Base-by-base conservation (phyloP, 129 eudicot species). In the Lonicera japonica region DNA sequence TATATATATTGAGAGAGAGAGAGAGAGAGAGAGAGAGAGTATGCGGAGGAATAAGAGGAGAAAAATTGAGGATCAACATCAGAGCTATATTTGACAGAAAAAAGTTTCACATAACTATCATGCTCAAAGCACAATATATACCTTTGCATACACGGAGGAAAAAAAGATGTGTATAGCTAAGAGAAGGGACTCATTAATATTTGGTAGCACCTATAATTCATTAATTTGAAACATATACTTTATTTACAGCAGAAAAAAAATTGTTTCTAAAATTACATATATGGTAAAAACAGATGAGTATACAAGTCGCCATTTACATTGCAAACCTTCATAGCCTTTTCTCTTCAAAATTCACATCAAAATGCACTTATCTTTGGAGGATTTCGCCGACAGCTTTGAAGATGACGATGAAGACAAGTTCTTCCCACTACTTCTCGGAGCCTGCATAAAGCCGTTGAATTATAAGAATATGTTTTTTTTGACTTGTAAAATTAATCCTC, bases 311-410 rank as follows among this genome's bases (percentile, higher is more conserved):
- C 75, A 85, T 75, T 74, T 73, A 78, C 87, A 77, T 23, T 21
- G 50, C 63, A 29, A 56, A 59, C 63, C 67, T 60, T 23, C 66
- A 17, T 38, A 23, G 13, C 10, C 1, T 29, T 29, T 29, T 16
- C 60, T 4, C 61, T 41, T 19, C 23, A 57, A 38, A 38, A 22
- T 60, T 87, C 78, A 88, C 96, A 88, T 88, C 29, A 84, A 70
- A 54, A 3, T 66, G 48, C 96, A 90, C 73, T 77, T 89, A 0
- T 89, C 95, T 76, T 83, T 90, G 0, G 95, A 68, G 54, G 86
- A 25, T 45, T 86, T 90, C 20, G 86, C 58, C 5, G 80, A 91
- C 55, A 77, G 89, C 80, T 76, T 82, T 21, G 80, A 66, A 16
- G 91, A 65, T 39, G 91, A 65, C 25, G 83, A 64, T 3, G 50